Percentiles rank a stretch among this genome's conserved stretches.
These are phyloP conservation scores for Pythium folliculosum DNA, from an alignment of 352 stramenopile species.

Conservation along the genomic window DNA sequence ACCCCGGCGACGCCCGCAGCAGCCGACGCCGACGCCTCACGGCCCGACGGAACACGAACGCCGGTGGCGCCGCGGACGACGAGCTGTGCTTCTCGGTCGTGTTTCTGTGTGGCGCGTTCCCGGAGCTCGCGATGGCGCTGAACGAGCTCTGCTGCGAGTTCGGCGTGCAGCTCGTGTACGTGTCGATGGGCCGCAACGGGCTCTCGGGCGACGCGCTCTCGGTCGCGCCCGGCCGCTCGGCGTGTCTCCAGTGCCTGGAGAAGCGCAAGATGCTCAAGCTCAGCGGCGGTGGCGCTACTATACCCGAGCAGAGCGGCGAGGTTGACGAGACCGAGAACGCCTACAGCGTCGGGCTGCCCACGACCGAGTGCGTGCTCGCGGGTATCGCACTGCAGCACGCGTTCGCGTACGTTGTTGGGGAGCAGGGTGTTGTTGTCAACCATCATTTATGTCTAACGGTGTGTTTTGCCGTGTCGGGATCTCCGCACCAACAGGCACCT, in stretches of 20 bases:
- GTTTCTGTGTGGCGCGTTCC: slow-evolving; percentile 36
- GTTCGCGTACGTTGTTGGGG: neutral
- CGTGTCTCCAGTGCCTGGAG: slow-evolving; percentile 50
- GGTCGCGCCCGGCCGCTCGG: slow-evolving; percentile 37
- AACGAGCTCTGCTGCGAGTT: slow-evolving; percentile 51
- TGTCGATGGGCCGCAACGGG: slow-evolving; percentile 33
- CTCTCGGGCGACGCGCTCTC: slow-evolving; percentile 44
- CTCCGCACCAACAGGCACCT: slow-evolving; percentile 16
- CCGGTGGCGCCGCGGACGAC: neutral
- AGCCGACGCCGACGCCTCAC: too few species aligned
- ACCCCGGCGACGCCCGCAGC: too few species aligned
- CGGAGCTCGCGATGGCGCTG: slow-evolving; percentile 34
- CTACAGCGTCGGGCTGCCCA: slow-evolving; percentile 30
- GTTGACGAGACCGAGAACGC: neutral
- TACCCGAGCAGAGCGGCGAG: neutral
- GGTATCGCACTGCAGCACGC: slow-evolving; percentile 46
- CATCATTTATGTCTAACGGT: neutral
- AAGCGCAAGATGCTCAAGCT: slow-evolving; percentile 46
- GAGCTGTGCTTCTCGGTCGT: slow-evolving; percentile 32
- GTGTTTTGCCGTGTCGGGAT: neutral
- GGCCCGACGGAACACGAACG: neutral
- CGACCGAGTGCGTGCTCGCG: slow-evolving; percentile 49
- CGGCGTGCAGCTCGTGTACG: slow-evolving; percentile 38
- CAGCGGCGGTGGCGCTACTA: neutral
- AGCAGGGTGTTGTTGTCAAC: neutral